phyloP scores from a whole-genome alignment of 805 yeast genomes.

The Sporopachydermia quercuum region DNA sequence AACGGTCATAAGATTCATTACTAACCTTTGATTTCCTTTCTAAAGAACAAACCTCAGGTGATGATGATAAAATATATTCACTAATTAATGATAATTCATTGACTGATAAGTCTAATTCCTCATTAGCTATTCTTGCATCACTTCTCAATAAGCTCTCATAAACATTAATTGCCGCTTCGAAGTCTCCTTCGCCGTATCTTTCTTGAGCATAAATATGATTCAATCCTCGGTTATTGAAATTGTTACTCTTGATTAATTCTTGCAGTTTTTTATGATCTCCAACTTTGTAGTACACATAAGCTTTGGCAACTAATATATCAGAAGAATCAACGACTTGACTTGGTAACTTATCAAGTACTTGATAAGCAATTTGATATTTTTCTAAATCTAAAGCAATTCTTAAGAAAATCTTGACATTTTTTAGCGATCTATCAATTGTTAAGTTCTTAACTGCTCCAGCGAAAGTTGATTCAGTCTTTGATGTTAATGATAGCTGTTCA shows the following conservation, averaged over 20 bases:
- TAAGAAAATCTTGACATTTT: background rate
- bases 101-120: conserved; percentile 35
- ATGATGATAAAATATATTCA: conserved; percentile 20
- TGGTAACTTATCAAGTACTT: conserved; percentile 1
- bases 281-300: conserved; percentile 45
- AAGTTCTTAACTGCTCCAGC: background rate
- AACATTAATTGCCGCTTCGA: conserved; percentile 26
- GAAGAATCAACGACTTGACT: conserved; percentile 18
- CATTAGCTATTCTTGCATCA: conserved; percentile 22
- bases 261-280: conserved; percentile 26
- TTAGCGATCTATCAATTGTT: background rate
- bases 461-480: background rate
- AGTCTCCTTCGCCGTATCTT: conserved; percentile 32
- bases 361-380: background rate
- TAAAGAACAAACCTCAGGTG: conserved; percentile 11
- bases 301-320: conserved; percentile 28
- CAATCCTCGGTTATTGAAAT: conserved; percentile 18
- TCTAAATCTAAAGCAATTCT: background rate
- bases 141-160: conserved; percentile 25
- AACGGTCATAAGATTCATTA: conserved; percentile 33
- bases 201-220: conserved; percentile 38
- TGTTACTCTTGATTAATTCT: conserved; percentile 7
- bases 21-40: conserved; percentile 5
- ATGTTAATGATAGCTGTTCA: background rate
- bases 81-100: conserved; percentile 52